Base-by-base conservation (phyloP, 2,329 filamentous ascomycete species). In the Clonostachys solani region DNA sequence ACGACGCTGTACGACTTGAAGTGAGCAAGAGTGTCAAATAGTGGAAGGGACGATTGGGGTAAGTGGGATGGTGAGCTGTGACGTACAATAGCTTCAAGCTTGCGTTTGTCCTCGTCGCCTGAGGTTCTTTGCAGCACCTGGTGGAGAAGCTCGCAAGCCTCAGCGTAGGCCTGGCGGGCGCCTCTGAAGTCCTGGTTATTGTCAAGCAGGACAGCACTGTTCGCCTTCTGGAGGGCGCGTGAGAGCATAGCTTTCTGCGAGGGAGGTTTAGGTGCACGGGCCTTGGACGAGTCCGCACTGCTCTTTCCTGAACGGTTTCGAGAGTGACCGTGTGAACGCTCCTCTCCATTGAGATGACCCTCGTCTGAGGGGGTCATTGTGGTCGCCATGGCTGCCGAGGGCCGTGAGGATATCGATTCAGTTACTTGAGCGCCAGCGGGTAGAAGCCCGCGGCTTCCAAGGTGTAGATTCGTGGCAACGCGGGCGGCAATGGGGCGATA, bases 241-340 rank as follows among this genome's bases (percentile, higher is more conserved):
- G 92, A 96, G 35, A 99, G 78, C 92, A 97, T 97, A 12, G 86
- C 88, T 72, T 96, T 97, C 64, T 97, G 87, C 2, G 87, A 90
- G 13, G 81, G 81, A n/a, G 69, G 69, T 51, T 75, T 75, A n/a
- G 50, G 38, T 15, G 51, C 48, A 10, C 61, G 59, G 40, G 47
- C 47, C 46, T 56, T 67, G 34, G 55, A 45, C 18, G 51, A 42
- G 17, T 69, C 65, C 34, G 49, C 52, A 47, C 64, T 68, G 12
- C 61, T 56, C 35, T 60, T 68, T 8, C 60, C 61, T 43, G 56
- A 64, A 23, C 62, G 60, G 38, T 54, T 62, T 40, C 61, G 57
- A 3, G 63, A 60, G 48, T 65, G 65, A 15, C 62, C 59, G 9
- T 58, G 60, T 43, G 56, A 51, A 29, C 23, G 23, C 23, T 29